Base-by-base conservation (phyloP, 2,329 filamentous ascomycete genomes). In the Sporothrix curviconia region DNA sequence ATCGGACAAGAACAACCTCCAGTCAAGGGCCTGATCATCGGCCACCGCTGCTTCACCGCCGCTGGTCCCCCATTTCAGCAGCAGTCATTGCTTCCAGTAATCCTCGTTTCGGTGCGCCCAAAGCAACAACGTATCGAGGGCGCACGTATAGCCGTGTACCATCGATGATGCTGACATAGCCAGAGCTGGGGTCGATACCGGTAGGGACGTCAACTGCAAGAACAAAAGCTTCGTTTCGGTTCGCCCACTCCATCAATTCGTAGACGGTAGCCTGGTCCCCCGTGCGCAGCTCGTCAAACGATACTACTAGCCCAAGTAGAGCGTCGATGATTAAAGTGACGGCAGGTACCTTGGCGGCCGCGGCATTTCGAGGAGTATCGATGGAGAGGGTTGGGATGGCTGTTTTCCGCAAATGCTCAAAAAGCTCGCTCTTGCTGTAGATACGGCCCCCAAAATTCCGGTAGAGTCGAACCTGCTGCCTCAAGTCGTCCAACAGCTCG, bases 171-270 rank as follows among this genome's bases (percentile, higher is more conserved):
- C 78, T 80, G 15, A 82, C 78, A 67, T 80, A 81, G 66, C 90
- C 90, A 39, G 84, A 86, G 0, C 85, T 84, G 3, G 89, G 90
- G 62, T 92, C 90, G 51, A 96, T 84, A 5, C 94, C 94, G 0
- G 89, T 92, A 0, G 94, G 94, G 6, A 95, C 84, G 68, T 96
- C 92, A n/a, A 99, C 83, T 0, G 91, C 89, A 19, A 99, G 75
- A 3, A 94, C 86, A 58, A 86, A 85, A 0, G 90, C 85, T 62
- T 91, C 89, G 68, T 86, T 89, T 62, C 91, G 86, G 68, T 96
- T 97, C 3, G 90, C 87, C 91, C 92, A 97, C 61, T 91, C 87
- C 66, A 96, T 94, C 67, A 96, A 82, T 67, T 95, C 88, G 66
- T 95, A 92, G 0, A 90, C 89, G 0, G 87, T 87, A 3, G 86